These are phyloP conservation scores for Circinella umbellata DNA, from an alignment of 371 early-diverging fungal species.

Conservation along the genomic window DNA sequence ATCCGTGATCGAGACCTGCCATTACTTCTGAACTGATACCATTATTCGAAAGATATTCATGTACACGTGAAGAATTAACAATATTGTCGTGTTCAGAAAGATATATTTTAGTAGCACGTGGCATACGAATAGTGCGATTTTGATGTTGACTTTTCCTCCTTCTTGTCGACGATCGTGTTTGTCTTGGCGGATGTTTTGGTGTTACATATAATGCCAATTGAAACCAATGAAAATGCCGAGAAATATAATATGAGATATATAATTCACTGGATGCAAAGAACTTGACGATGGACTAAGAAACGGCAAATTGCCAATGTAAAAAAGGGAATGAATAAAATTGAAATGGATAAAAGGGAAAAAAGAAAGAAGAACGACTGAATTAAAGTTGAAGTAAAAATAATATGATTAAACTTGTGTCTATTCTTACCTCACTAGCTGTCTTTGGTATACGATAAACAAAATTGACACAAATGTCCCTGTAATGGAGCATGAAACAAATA, in stretches of 20 bases:
- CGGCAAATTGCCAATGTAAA: neutral
- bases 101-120: conserved; percentile 41
- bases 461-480: conserved; percentile 67
- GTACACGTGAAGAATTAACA: conserved; percentile 49
- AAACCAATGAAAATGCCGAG: conserved; percentile 72
- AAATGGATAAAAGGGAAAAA: neutral
- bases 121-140: conserved; percentile 24
- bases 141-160: conserved; percentile 1
- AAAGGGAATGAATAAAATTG: neutral
- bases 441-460: conserved; percentile 71
- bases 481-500: conserved; percentile 72
- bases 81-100: conserved; percentile 58
- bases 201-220: conserved; percentile 57
- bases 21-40: conserved; percentile 49
- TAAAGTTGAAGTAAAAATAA: no score
- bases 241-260: conserved; percentile 68
- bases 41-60: conserved; percentile 49
- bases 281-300: conserved; percentile 54
- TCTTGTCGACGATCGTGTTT: conserved; percentile 3
- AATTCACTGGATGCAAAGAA: conserved; percentile 74
- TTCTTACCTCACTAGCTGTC: conserved; percentile 59
- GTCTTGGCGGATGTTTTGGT: conserved; percentile 19
- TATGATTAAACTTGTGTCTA: no score
- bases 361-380: neutral
- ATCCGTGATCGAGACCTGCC: conserved; percentile 60